Evolutionary conservation across 495 filamentous ascomycete genomes (phyloP), one percentile per base, ranked within the genome.

Genomic region (Penicillium soppii): DNA sequence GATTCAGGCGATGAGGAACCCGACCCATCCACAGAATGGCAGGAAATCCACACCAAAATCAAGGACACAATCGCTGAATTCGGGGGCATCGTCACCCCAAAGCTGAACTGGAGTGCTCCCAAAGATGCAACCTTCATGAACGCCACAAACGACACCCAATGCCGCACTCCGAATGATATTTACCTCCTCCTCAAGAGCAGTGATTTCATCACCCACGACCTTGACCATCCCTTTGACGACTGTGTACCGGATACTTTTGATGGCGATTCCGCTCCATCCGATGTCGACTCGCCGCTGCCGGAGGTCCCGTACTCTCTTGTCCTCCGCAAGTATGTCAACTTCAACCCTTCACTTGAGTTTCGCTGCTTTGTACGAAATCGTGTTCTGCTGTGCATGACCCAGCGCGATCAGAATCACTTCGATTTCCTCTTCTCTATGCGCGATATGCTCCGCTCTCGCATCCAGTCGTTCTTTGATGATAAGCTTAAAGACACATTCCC

Each of bases 121-220:
- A 97, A 97, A 67, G 94, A 99, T 64, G 95, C 94, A 7, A 89
- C 88, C n/a, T 97, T 90, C 84, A 97, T 98, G 71, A 82, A 81
- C 12, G 84, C 89, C 1, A 90, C 89, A 22, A 97, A 97, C 59
- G 92, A 86, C 29, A 83, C 95, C 59, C 89, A 96, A 65, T 99
- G 94, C 70, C 82, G 81, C 1, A 83, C 81, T 1, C 79, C 94
- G 0, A 92, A 92, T 57, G 94, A 99, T 59, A 82, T 99, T 30
- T 99, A 97, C 61, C 76, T 97, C 10, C 76, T 99, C 2, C 77
- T 99, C 2, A 97, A 99, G 65, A 88, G 84, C 60, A 94, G 89
- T 3, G 88, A 91, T 58, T 99, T 97, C 64, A 80, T 97, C 44
- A 95, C 86, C 0, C 92, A 97, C 60, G 94, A 99, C 62, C 74